phyloP scores from a whole-genome alignment of 805 yeast genomes.

The Cyberlindnera americana region DNA sequence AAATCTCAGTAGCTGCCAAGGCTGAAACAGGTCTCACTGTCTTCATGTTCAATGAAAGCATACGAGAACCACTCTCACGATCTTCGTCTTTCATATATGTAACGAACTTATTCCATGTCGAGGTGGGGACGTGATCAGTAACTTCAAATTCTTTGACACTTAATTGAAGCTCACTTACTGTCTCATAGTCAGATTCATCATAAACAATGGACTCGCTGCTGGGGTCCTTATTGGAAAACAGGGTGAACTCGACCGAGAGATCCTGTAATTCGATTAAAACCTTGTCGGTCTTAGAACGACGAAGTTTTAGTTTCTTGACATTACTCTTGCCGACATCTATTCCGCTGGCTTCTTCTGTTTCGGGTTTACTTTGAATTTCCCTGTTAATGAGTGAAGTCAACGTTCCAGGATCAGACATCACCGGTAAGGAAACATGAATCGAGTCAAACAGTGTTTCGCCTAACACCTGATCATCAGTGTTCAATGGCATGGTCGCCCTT shows the following conservation, averaged over 20 bases:
- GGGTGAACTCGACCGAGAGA: slow-evolving; percentile 44
- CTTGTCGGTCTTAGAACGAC: slow-evolving; percentile 62
- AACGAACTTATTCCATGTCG: slow-evolving; percentile 86
- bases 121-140: slow-evolving; percentile 75
- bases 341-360: slow-evolving; percentile 18
- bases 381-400: slow-evolving; percentile 54
- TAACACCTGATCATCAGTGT: slow-evolving; percentile 31
- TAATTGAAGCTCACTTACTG: slow-evolving; percentile 47
- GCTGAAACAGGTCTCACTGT: slow-evolving; percentile 62
- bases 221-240: slow-evolving; percentile 48
- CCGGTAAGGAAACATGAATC: slow-evolving; percentile 63
- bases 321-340: slow-evolving; percentile 23
- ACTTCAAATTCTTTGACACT: slow-evolving; percentile 54
- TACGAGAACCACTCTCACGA: slow-evolving; percentile 62
- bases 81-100: slow-evolving; percentile 66
- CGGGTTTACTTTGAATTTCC: slow-evolving; percentile 33
- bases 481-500: background rate
- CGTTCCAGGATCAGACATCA: slow-evolving; percentile 38
- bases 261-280: slow-evolving; percentile 51
- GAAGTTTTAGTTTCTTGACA: slow-evolving; percentile 50
- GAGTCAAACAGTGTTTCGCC: slow-evolving; percentile 76
- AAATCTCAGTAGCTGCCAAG: slow-evolving; percentile 67
- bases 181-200: slow-evolving; percentile 35
- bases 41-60: slow-evolving; percentile 51
- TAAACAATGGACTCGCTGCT: slow-evolving; percentile 17